These are phyloP conservation scores for Pseudohalonectria lignicola DNA, from an alignment of 2,329 filamentous ascomycete genomes.

Conservation along the genomic window DNA sequence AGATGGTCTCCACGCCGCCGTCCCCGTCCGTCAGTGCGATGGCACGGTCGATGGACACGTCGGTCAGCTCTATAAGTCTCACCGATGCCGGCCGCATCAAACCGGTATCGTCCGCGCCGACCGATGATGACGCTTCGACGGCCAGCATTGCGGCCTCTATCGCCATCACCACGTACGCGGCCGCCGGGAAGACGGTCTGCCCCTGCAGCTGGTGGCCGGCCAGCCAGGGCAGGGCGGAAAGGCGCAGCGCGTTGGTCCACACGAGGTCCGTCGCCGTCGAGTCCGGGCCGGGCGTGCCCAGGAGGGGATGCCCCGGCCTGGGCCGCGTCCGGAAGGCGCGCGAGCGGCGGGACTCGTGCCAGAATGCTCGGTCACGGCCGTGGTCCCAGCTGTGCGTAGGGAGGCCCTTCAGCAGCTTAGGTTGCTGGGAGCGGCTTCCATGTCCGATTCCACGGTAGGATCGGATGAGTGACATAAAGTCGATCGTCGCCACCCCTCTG, in stretches of 20 bases:
- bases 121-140: too few relatives aligned
- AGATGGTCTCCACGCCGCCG: not conserved
- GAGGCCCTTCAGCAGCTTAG: slow-evolving; percentile 30
- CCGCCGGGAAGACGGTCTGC: slow-evolving; percentile 23
- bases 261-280: slow-evolving; percentile 13
- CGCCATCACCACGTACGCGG: not conserved
- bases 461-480: too few relatives aligned
- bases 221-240: slow-evolving; percentile 23
- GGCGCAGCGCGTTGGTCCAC: slow-evolving; percentile 14
- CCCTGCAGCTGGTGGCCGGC: slow-evolving; percentile 21
- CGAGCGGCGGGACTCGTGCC: slow-evolving; percentile 6
- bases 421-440: slow-evolving; percentile 16
- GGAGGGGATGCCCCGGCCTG: slow-evolving; percentile 5
- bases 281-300: slow-evolving; percentile 3
- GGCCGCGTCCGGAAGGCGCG: not conserved
- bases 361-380: not conserved
- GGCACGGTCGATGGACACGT: not conserved
- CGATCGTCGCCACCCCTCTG: too few relatives aligned
- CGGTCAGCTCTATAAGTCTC: not conserved
- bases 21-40: not conserved
- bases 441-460: too few relatives aligned
- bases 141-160: slow-evolving; percentile 4
- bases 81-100: too few relatives aligned
- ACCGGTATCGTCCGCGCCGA: too few relatives aligned
- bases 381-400: slow-evolving; percentile 37